These are phyloP conservation scores for Lumnitzera racemosa DNA, from an alignment of 345 rosid genomes.

Conservation along the genomic window DNA sequence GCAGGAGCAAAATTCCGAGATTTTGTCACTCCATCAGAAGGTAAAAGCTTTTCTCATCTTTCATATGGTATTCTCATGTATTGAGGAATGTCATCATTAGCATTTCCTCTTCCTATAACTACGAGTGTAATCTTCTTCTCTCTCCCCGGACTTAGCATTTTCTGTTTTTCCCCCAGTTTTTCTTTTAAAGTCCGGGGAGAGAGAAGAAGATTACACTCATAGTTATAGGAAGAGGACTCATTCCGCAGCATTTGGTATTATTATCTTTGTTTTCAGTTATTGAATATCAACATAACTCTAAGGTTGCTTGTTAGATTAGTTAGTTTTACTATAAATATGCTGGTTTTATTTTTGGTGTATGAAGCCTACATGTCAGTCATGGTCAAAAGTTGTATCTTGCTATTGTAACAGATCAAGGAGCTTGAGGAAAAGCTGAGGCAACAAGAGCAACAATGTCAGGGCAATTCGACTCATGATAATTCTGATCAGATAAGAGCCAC, in stretches of 20 bases:
- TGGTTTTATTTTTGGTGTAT: background rate
- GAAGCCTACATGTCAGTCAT: background rate
- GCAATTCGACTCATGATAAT: slow-evolving; percentile 25
- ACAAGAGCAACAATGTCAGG: slow-evolving; percentile 50
- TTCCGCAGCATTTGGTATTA: no score
- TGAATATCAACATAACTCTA: no score
- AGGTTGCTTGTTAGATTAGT: background rate
- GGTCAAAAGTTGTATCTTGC: background rate
- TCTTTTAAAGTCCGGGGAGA: no score
- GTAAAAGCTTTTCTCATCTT: slow-evolving; percentile 9
- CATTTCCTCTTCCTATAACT: no score
- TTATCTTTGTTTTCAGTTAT: no score
- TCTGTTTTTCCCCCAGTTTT: no score
- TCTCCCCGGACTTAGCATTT: no score
- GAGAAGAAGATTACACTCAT: no score
- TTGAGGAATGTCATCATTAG: background rate
- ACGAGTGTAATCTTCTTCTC: no score
- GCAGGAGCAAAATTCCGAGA: slow-evolving; percentile 46
- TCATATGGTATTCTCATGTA: no score
- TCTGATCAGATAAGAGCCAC: slow-evolving; percentile 31
- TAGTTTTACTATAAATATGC: no score
- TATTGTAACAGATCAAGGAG: slow-evolving; percentile 57
- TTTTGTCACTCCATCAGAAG: slow-evolving; percentile 42
- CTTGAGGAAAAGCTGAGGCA: slow-evolving; percentile 72
- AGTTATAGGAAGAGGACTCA: no score